phyloP scores from a whole-genome alignment of 1,139 yeast genomes.

The Taphrina communis region DNA sequence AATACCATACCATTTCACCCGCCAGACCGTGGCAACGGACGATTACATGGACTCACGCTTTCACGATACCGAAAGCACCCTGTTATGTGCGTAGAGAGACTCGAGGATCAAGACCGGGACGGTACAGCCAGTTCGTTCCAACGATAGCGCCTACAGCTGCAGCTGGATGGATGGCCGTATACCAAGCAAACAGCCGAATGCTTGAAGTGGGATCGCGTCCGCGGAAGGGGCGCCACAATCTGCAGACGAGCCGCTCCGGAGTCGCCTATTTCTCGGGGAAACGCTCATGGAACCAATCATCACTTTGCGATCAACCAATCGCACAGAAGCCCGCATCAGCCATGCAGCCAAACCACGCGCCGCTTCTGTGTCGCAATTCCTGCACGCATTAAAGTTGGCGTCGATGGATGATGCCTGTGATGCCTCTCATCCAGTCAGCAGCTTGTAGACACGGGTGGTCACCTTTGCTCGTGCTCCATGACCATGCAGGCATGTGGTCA shows the following conservation, averaged over 20 bases:
- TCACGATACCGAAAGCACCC: neutral
- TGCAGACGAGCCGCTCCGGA: neutral
- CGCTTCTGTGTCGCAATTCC: too few species aligned
- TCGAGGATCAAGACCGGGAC: neutral
- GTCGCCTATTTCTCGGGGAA: too few species aligned
- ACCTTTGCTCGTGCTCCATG: too few species aligned
- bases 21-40: neutral
- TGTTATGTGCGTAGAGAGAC: neutral
- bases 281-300: neutral
- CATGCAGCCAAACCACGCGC: too few species aligned
- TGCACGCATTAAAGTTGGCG: too few species aligned
- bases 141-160: too few species aligned
- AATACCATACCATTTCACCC: neutral
- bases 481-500: too few species aligned
- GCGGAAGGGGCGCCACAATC: neutral
- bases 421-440: too few species aligned
- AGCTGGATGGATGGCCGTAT: too few species aligned
- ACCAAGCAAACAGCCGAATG: neutral
- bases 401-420: too few species aligned
- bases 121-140: too few species aligned
- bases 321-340: neutral
- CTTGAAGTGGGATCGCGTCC: neutral
- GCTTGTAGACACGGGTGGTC: too few species aligned
- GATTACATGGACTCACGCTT: neutral
- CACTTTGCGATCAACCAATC: neutral